phyloP scores from a whole-genome alignment of 495 filamentous ascomycete genomes.

The Jackrogersella minutella region DNA sequence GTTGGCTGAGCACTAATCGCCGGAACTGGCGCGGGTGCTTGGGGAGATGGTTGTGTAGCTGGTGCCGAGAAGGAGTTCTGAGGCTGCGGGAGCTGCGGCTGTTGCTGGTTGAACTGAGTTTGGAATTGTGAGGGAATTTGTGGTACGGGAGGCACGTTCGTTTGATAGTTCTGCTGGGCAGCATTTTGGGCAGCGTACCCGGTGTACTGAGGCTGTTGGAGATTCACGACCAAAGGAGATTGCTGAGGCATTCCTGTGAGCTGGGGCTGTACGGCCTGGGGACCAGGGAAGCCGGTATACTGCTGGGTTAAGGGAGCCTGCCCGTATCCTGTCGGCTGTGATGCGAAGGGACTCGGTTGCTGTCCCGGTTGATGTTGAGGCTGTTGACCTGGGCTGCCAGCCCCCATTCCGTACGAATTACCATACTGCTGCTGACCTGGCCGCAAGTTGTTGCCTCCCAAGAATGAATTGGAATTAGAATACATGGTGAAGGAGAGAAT shows the following conservation, averaged over 20 bases:
- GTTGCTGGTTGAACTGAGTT: slow-evolving; percentile 56
- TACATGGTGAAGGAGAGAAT: slow-evolving; percentile 67
- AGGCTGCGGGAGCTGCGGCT: slow-evolving; percentile 53
- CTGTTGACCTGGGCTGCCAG: slow-evolving; percentile 64
- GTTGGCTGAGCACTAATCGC: slow-evolving; percentile 74
- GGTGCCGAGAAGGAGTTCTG: slow-evolving; percentile 52
- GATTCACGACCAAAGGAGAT: slow-evolving; percentile 59
- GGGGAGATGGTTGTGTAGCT: slow-evolving; percentile 37
- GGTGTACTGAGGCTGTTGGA: slow-evolving; percentile 65
- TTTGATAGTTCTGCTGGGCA: slow-evolving; percentile 56
- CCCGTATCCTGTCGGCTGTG: slow-evolving; percentile 66
- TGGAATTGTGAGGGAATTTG: slow-evolving; percentile 64
- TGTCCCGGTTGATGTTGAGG: slow-evolving; percentile 67
- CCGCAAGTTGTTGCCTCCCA: slow-evolving; percentile 78
- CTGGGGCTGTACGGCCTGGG: slow-evolving; percentile 56
- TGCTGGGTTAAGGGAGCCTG: slow-evolving; percentile 70
- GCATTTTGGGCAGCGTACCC: slow-evolving; percentile 58
- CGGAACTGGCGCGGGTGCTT: slow-evolving; percentile 50
- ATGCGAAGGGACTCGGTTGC: slow-evolving; percentile 66
- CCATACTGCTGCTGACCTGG: slow-evolving; percentile 73
- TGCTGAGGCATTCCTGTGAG: slow-evolving; percentile 57
- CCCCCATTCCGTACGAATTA: slow-evolving; percentile 57
- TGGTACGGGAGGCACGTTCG: slow-evolving; percentile 63
- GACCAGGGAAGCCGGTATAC: slow-evolving; percentile 64
- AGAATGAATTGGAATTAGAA: slow-evolving; percentile 84